Percentiles rank a stretch among this genome's conserved stretches.
phyloP scores from a whole-genome alignment of 768 basidiomycete genomes.

The Stropharia rugosoannulata region DNA sequence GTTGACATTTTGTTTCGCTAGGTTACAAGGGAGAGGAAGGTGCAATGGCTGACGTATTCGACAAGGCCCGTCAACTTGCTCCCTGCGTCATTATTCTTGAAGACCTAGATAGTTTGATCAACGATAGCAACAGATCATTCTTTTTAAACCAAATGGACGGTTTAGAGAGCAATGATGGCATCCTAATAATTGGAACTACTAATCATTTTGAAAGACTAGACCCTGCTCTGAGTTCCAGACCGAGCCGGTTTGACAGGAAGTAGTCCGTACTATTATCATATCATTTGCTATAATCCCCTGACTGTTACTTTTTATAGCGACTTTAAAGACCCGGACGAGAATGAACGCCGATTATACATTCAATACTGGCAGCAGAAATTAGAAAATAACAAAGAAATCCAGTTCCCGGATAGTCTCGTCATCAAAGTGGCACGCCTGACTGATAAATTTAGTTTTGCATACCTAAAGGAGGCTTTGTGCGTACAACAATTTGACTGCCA shows the following conservation, averaged over 20 bases:
- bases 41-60: conserved; percentile 67
- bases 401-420: conserved; percentile 67
- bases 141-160: conserved; percentile 89
- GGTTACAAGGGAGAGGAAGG: conserved; percentile 62
- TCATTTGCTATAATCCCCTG: not conserved
- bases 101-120: conserved; percentile 76
- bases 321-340: conserved; percentile 68
- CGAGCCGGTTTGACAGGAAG: conserved; percentile 85
- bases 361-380: conserved; percentile 85
- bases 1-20: conserved; percentile 19
- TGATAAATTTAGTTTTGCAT: conserved; percentile 78
- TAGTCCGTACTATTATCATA: conserved; percentile 48
- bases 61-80: conserved; percentile 65
- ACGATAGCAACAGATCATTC: conserved; percentile 75
- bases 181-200: conserved; percentile 77
- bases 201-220: conserved; percentile 85
- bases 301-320: conserved; percentile 35
- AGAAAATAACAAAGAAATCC: conserved; percentile 53
- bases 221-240: conserved; percentile 71
- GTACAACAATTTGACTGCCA: not conserved
- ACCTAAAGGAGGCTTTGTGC: conserved; percentile 90
- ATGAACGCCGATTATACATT: conserved; percentile 66
- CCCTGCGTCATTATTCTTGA: conserved; percentile 66
- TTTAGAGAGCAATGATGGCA: conserved; percentile 73
- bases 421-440: conserved; percentile 60